Evolutionary conservation across 2,329 filamentous ascomycete genomes (phyloP).

Genomic region (Pseudocercospora macadamiae): DNA sequence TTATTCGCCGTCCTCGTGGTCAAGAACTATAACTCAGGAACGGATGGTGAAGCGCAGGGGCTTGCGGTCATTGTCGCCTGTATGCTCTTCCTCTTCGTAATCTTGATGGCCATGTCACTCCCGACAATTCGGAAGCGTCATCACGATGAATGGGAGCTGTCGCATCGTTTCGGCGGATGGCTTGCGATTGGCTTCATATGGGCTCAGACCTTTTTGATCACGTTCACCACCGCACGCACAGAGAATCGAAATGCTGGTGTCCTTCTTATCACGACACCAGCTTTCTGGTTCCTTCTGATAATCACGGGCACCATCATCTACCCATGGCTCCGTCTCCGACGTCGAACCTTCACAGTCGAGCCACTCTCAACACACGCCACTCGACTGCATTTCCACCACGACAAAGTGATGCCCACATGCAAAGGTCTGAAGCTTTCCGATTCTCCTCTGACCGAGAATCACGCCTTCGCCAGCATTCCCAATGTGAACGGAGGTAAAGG

Average conservation of each 20-base stretch:
- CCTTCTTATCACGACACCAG: constrained; percentile 51
- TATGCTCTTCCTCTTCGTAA: constrained; percentile 61
- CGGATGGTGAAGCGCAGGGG: constrained; percentile 8
- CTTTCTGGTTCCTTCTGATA: constrained; percentile 69
- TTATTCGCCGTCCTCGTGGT: constrained; percentile 42
- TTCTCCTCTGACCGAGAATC: constrained; percentile 62
- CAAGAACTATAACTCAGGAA: constrained; percentile 25
- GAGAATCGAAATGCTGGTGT: constrained; percentile 36
- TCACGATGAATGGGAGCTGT: constrained; percentile 71
- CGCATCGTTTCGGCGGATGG: constrained; percentile 77
- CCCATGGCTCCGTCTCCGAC: constrained; percentile 73
- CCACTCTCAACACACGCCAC: constrained; percentile 72
- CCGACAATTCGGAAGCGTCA: constrained; percentile 63
- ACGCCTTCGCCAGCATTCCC: constrained; percentile 75
- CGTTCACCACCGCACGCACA: constrained; percentile 30
- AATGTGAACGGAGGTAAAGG: constrained; percentile 55
- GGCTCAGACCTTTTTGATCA: constrained; percentile 58
- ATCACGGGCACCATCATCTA: constrained; percentile 68
- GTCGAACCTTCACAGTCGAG: constrained; percentile 66
- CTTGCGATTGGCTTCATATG: constrained; percentile 66
- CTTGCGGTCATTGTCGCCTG: constrained; percentile 52
- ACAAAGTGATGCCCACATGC: constrained; percentile 56
- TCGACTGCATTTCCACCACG: constrained; percentile 69
- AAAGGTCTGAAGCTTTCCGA: constrained; percentile 29
- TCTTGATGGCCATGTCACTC: constrained; percentile 65